Conservation (phyloP, 495 filamentous ascomycete species). For the Xylaria telfairii region DNA sequence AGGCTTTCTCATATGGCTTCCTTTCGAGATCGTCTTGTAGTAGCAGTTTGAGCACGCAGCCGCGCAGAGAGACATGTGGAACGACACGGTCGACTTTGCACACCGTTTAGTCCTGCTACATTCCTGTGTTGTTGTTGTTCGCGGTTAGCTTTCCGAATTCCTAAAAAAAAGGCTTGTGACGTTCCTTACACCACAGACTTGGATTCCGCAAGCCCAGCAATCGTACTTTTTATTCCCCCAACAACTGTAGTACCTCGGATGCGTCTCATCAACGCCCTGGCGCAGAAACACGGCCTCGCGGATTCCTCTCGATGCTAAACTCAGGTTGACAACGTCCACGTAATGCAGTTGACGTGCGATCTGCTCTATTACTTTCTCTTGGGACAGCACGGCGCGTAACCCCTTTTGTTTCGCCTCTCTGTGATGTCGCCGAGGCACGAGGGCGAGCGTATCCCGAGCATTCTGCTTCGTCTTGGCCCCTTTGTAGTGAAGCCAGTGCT, state of each 20-base stretch:
- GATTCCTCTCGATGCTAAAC: background rate
- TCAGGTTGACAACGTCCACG: background rate
- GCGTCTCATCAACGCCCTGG: background rate
- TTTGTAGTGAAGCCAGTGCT: background rate
- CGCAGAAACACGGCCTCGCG: conserved; percentile 1
- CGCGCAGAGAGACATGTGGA: background rate
- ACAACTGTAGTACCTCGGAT: background rate
- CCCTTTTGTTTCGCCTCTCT: background rate
- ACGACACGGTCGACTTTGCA: background rate
- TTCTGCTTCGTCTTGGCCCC: background rate
- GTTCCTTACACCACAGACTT: background rate
- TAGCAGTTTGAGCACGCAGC: background rate
- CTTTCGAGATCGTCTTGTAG: background rate
- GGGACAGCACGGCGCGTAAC: background rate
- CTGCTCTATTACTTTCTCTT: background rate
- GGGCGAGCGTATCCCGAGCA: background rate
- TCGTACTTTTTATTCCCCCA: conserved; percentile 2
- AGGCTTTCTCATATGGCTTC: background rate
- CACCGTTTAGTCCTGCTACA: background rate
- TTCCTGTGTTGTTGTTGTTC: background rate
- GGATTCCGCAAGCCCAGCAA: conserved; percentile 5
- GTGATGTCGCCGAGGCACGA: background rate
- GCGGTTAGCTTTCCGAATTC: background rate
- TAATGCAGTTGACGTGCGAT: background rate
- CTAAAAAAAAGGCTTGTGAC: background rate